Conservation (phyloP, 108 stramenopile genomes). For the Cylindrotheca fusiformis region DNA sequence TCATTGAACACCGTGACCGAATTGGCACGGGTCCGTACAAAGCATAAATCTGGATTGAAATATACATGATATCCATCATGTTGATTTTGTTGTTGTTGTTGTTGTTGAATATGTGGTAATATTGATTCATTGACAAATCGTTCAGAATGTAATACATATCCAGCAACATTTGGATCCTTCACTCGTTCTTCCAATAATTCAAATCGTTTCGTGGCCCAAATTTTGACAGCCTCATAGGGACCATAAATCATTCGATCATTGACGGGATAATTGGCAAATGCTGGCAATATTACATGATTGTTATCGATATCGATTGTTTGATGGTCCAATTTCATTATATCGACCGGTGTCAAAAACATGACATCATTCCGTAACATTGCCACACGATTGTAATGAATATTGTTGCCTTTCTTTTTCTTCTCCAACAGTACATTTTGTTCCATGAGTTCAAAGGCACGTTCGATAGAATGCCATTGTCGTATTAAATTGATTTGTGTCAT, state of each 20-base stretch:
- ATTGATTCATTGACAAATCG: conserved; percentile 33
- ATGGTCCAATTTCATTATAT: conserved; percentile 14
- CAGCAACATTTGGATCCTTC: conserved; percentile 11
- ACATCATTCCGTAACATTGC: conserved; percentile 43
- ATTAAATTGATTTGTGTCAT: conserved; percentile 24
- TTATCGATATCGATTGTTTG: conserved; percentile 1
- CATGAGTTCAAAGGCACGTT: conserved; percentile 1
- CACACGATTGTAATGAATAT: conserved; percentile 23
- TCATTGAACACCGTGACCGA: conserved; percentile 28
- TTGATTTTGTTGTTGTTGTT: no score
- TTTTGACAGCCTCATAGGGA: conserved; percentile 41
- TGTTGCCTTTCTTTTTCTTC: conserved; percentile 4
- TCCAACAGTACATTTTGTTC: neutral
- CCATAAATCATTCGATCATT: conserved; percentile 52
- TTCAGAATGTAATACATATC: conserved; percentile 41
- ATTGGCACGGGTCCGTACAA: conserved; percentile 38
- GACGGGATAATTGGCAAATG: neutral
- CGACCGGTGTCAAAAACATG: conserved; percentile 19
- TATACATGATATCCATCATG: conserved; percentile 7
- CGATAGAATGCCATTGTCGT: conserved; percentile 31
- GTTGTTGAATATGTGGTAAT: conserved; percentile 29
- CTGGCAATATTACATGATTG: neutral
- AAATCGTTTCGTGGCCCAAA: conserved; percentile 63
- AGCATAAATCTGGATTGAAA: conserved; percentile 35
- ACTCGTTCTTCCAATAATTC: conserved; percentile 29